Conservation (phyloP, 2,329 filamentous ascomycete genomes). For the Penicillium janthinellum region DNA sequence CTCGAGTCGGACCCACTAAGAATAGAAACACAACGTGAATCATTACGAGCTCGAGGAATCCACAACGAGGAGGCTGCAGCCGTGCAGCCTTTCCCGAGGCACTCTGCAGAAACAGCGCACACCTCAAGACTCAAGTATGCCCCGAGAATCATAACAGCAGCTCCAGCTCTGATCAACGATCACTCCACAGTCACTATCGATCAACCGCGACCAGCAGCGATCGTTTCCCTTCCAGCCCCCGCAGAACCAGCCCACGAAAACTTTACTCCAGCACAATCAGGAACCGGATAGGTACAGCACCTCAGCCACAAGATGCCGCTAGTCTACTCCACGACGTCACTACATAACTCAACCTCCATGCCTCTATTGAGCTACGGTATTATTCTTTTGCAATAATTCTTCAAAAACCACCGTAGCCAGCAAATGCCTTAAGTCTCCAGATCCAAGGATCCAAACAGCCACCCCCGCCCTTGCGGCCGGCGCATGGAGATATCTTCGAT, state of each 20-base stretch:
- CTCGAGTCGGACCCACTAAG: neutral
- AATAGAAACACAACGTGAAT: neutral
- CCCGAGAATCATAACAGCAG: neutral
- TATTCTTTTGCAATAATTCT: neutral
- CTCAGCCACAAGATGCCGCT: neutral
- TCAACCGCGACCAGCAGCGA: neutral
- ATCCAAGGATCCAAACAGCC: constrained; percentile 4
- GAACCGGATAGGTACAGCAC: neutral
- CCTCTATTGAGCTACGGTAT: neutral
- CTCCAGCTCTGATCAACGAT: neutral
- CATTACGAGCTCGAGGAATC: neutral
- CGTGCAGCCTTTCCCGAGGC: neutral
- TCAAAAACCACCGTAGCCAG: neutral
- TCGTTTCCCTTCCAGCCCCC: neutral
- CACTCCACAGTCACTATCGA: neutral
- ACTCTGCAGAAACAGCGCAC: neutral
- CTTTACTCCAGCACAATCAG: neutral
- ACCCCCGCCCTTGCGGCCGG: constrained; percentile 4
- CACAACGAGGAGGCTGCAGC: neutral
- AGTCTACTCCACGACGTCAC: neutral
- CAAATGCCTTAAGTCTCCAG: neutral
- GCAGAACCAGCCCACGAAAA: neutral
- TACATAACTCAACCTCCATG: neutral
- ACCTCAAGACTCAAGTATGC: neutral
- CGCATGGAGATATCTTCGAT: neutral